phyloP scores from a whole-genome alignment of 2,329 filamentous ascomycete genomes.

The Scedosporium boydii region DNA sequence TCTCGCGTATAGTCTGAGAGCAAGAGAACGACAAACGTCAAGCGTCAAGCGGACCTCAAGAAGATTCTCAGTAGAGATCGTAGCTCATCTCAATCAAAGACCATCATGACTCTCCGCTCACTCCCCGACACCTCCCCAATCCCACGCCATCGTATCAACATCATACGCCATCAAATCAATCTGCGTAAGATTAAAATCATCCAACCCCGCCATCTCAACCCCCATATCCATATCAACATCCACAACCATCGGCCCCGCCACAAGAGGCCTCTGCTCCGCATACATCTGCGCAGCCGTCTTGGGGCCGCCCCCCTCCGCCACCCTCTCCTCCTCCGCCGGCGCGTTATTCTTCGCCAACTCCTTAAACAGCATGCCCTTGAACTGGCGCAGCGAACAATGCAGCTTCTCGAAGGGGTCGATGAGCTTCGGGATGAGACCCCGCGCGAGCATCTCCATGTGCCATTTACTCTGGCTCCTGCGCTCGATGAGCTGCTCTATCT shows the following conservation, averaged over 20 bases:
- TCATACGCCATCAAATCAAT: background rate
- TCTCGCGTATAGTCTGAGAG: no score
- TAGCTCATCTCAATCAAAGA: no score
- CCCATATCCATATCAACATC: background rate
- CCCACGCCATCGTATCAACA: background rate
- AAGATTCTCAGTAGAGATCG: background rate
- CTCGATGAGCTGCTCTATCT: constrained; percentile 18
- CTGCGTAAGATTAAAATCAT: constrained; percentile 7
- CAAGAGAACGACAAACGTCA: no score
- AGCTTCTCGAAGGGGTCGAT: constrained; percentile 11
- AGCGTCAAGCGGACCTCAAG: no score
- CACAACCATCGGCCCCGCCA: constrained; percentile 1
- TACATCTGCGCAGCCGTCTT: background rate
- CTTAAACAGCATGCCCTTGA: constrained; percentile 7
- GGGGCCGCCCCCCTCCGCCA: background rate
- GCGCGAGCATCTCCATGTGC: constrained; percentile 6
- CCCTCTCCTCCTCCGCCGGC: background rate
- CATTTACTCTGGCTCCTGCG: constrained; percentile 10
- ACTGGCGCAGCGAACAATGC: constrained; percentile 7
- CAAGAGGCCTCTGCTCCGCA: background rate
- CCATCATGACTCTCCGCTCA: no score
- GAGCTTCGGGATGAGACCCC: background rate
- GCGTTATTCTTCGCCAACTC: constrained; percentile 8
- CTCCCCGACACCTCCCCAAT: background rate
- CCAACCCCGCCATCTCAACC: background rate